Percentiles rank a stretch among this genome's conserved stretches.
Evolutionary conservation across 148 eudicot genomes (phyloP).

Genomic region (Amaranthus hypochondriacus): DNA sequence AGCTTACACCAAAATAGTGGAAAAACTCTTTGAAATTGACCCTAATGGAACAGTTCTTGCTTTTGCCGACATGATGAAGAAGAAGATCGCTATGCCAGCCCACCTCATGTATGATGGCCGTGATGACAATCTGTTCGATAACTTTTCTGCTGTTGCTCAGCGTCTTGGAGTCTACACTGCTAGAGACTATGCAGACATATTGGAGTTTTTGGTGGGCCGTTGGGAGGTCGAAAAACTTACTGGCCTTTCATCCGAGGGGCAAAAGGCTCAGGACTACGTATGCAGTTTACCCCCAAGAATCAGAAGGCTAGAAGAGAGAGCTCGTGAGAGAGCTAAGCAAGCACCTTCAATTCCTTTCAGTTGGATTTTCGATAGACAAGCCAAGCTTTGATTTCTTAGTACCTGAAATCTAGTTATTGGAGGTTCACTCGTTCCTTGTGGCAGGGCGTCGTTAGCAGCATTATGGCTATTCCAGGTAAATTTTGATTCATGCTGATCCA

Average conservation of each 20-base stretch:
- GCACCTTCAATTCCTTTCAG: constrained; percentile 38
- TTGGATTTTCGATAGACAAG: constrained; percentile 47
- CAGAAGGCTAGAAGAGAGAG: constrained; percentile 50
- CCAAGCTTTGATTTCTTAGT: constrained; percentile 27
- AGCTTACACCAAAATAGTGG: constrained; percentile 65
- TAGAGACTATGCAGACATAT: constrained; percentile 54
- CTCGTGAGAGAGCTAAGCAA: constrained; percentile 38
- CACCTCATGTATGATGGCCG: constrained; percentile 65
- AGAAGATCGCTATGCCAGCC: constrained; percentile 69
- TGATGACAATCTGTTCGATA: constrained; percentile 49
- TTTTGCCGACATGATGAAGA: constrained; percentile 66
- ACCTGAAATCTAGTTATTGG: constrained; percentile 2
- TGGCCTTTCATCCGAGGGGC: constrained; percentile 49
- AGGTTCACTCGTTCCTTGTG: not conserved
- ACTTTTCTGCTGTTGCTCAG: constrained; percentile 65
- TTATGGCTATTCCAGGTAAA: not conserved
- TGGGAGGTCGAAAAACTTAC: constrained; percentile 37
- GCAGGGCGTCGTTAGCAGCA: not conserved
- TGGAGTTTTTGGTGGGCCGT: constrained; percentile 48
- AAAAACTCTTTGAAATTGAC: constrained; percentile 61
- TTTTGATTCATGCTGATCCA: constrained; percentile 1
- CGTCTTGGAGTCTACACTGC: constrained; percentile 62
- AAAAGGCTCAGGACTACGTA: constrained; percentile 31
- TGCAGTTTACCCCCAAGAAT: constrained; percentile 47
- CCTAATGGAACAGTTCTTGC: constrained; percentile 52